Evolutionary conservation across 352 stramenopile genomes (phyloP).

Genomic region (Thalassiosira livingstoniorum): DNA sequence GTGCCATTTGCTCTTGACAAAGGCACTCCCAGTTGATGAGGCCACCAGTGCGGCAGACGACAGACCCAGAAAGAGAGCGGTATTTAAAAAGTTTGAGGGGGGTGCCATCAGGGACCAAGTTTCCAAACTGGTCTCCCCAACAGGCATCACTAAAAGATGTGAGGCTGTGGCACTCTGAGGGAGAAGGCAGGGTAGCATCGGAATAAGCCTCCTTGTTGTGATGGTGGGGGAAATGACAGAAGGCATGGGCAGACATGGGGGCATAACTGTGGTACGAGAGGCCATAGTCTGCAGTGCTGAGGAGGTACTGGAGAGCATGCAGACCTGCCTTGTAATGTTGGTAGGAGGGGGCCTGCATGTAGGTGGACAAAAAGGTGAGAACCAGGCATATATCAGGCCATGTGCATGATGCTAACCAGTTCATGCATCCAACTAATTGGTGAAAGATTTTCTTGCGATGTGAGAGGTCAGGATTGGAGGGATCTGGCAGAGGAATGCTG

Average conservation of each 20-base stretch:
- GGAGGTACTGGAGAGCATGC: neutral
- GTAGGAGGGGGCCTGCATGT: no score
- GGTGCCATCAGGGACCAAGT: no score
- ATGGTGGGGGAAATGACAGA: no score
- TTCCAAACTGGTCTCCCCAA: no score
- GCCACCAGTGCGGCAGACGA: conserved; percentile 8
- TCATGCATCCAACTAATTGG: conserved; percentile 20
- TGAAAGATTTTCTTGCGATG: conserved; percentile 20
- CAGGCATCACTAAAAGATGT: neutral
- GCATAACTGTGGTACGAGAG: neutral
- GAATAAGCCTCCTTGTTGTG: conserved; percentile 1
- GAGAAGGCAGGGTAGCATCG: neutral
- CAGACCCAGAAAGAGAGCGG: conserved; percentile 11
- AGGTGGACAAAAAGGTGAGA: no score
- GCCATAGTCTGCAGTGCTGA: neutral
- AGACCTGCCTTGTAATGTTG: no score
- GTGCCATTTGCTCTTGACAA: conserved; percentile 6
- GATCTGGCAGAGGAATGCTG: conserved; percentile 13
- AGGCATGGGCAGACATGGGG: neutral
- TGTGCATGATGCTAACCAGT: conserved; percentile 23
- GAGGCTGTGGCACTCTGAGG: neutral
- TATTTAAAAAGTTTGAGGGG: neutral
- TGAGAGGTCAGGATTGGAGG: conserved; percentile 6
- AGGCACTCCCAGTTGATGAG: conserved; percentile 13
- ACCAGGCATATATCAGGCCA: neutral